Conservation (phyloP, 2,329 filamentous ascomycete genomes). For the Davidsoniella australis region DNA sequence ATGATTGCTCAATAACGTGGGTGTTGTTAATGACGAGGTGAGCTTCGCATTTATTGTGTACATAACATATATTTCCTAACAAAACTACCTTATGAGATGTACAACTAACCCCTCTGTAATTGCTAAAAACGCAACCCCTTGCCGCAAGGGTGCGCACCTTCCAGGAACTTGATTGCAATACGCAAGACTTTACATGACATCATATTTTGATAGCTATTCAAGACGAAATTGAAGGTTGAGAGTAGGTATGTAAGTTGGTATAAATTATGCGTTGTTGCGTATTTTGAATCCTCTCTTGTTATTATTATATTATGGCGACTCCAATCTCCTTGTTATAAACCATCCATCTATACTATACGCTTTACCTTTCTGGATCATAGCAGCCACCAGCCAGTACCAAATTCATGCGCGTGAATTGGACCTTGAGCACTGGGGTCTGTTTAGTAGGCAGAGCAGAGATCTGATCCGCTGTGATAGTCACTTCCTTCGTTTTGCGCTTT, state of each 20-base stretch:
- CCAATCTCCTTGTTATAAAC: not conserved
- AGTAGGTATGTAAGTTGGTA: not conserved
- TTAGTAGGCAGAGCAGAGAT: constrained; percentile 92
- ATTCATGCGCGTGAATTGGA: constrained; percentile 90
- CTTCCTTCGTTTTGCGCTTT: constrained; percentile 78
- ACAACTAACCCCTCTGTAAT: constrained; percentile 3
- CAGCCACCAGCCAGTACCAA: constrained; percentile 71
- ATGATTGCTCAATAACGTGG: no score
- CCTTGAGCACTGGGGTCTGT: constrained; percentile 86
- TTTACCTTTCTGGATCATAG: constrained; percentile 29
- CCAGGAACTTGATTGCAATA: not conserved
- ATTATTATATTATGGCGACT: not conserved
- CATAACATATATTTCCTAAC: no score
- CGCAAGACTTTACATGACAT: not conserved
- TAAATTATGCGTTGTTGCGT: not conserved
- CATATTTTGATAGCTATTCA: not conserved
- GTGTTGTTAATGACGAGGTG: no score
- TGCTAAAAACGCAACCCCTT: constrained; percentile 4
- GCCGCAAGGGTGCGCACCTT: not conserved
- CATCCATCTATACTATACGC: no score
- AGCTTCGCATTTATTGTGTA: no score
- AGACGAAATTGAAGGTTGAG: not conserved
- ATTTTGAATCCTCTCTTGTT: not conserved
- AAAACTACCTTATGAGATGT: no score
- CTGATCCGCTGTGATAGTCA: constrained; percentile 79